Evolutionary conservation across 352 stramenopile genomes (phyloP).

Genomic region (Discostella stelligera): DNA sequence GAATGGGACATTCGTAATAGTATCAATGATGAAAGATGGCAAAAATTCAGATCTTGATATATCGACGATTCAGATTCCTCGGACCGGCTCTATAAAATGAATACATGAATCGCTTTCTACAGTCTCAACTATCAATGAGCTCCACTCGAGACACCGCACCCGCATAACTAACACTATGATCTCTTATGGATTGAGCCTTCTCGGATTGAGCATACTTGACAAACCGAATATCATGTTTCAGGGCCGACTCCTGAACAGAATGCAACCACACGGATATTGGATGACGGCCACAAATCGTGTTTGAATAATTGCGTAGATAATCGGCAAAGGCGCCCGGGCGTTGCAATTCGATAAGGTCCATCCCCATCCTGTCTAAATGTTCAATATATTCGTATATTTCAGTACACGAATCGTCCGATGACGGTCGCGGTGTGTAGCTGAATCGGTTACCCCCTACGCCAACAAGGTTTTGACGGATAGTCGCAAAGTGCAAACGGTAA

Average conservation of each 20-base stretch:
- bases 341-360: constrained; percentile 89
- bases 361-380: constrained; percentile 90
- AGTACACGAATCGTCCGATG: constrained; percentile 24
- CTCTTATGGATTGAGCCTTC: constrained; percentile 84
- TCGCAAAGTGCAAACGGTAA: background rate
- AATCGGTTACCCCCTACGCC: constrained; percentile 35
- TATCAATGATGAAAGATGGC: constrained; percentile 29
- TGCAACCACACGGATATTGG: constrained; percentile 86
- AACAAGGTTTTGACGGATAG: background rate
- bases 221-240: constrained; percentile 86
- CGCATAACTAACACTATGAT: constrained; percentile 94
- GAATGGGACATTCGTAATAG: constrained; percentile 58
- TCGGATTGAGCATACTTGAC: constrained; percentile 92
- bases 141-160: constrained; percentile 84
- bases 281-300: constrained; percentile 97
- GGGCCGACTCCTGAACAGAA: constrained; percentile 49
- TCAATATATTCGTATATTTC: constrained; percentile 84
- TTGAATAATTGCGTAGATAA: constrained; percentile 92
- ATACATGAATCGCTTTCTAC: background rate
- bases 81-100: background rate
- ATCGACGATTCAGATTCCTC: background rate
- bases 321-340: constrained; percentile 89
- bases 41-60: constrained; percentile 18
- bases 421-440: constrained; percentile 42
- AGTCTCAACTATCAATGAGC: constrained; percentile 1